Percentiles rank a stretch among this genome's conserved stretches.
These are phyloP conservation scores for Luzula sylvatica DNA, from an alignment of 176 grass and related monocot species.

Conservation along the genomic window DNA sequence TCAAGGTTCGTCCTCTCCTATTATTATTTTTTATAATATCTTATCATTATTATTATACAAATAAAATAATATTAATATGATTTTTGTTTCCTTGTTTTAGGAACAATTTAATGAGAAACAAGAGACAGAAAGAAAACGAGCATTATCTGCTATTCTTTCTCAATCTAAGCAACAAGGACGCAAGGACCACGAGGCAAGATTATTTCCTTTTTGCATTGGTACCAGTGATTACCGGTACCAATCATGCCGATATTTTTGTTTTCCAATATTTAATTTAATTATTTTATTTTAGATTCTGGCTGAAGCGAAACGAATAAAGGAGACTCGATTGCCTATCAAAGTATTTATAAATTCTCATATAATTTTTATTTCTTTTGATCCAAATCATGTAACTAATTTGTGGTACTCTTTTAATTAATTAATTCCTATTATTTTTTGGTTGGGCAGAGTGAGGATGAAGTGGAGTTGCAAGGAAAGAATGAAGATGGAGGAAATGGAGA, in stretches of 20 bases:
- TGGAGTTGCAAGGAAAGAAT: constrained; percentile 27
- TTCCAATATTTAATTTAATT: not conserved
- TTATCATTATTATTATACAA: constrained; percentile 12
- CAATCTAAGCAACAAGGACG: constrained; percentile 81
- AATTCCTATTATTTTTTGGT: constrained; percentile 14
- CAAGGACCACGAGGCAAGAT: constrained; percentile 68
- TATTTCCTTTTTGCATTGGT: not conserved
- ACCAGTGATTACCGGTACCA: too few relatives aligned
- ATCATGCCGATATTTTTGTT: too few relatives aligned
- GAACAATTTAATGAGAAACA: constrained; percentile 65
- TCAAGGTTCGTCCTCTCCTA: constrained; percentile 41
- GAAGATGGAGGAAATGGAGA: constrained; percentile 39
- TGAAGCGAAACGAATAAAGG: constrained; percentile 92
- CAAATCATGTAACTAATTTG: too few relatives aligned
- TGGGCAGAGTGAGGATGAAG: constrained; percentile 46
- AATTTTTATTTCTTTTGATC: too few relatives aligned
- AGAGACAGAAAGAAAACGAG: constrained; percentile 82
- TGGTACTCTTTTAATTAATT: not conserved
- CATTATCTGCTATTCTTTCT: constrained; percentile 68
- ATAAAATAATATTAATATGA: constrained; percentile 6
- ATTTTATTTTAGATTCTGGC: constrained; percentile 59
- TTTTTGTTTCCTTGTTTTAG: constrained; percentile 26
- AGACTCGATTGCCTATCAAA: constrained; percentile 73
- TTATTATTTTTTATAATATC: not conserved
- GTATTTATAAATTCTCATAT: constrained; percentile 26